Percentiles rank a stretch among this genome's conserved stretches.
These are phyloP conservation scores for Carnegiea gigantea DNA, from an alignment of 179 eudicot species.

Conservation along the genomic window DNA sequence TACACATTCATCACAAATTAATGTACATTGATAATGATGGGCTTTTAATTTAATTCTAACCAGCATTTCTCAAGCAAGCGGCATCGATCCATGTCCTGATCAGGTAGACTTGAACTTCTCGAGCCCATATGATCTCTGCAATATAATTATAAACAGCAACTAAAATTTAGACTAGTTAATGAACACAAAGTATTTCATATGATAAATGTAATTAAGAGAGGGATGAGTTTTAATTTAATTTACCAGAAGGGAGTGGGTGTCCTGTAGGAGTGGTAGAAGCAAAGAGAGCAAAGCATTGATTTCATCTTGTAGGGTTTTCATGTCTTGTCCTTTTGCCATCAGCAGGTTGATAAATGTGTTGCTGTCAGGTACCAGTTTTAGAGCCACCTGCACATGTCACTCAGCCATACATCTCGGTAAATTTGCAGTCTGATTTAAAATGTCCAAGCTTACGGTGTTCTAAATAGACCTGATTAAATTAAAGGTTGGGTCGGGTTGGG, in stretches of 20 bases:
- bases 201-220: neutral
- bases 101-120: conserved; percentile 34
- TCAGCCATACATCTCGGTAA: neutral
- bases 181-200: neutral
- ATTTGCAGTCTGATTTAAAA: neutral
- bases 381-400: conserved; percentile 55
- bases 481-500: too few species aligned
- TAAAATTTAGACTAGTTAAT: neutral
- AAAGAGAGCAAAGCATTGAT: conserved; percentile 43
- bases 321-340: conserved; percentile 40
- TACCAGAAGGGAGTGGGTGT: conserved; percentile 58
- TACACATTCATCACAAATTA: neutral
- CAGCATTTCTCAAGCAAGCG: too few species aligned
- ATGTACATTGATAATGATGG: neutral
- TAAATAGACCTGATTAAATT: too few species aligned
- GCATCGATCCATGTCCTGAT: neutral
- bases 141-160: neutral
- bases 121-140: conserved; percentile 33
- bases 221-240: conserved; percentile 16
- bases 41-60: too few species aligned
- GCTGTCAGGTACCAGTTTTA: conserved; percentile 71
- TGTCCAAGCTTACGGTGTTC: too few species aligned
- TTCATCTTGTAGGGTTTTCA: conserved; percentile 46
- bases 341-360: conserved; percentile 46
- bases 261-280: conserved; percentile 53